phyloP scores from a whole-genome alignment of 805 yeast genomes.

The Candida michaelii region DNA sequence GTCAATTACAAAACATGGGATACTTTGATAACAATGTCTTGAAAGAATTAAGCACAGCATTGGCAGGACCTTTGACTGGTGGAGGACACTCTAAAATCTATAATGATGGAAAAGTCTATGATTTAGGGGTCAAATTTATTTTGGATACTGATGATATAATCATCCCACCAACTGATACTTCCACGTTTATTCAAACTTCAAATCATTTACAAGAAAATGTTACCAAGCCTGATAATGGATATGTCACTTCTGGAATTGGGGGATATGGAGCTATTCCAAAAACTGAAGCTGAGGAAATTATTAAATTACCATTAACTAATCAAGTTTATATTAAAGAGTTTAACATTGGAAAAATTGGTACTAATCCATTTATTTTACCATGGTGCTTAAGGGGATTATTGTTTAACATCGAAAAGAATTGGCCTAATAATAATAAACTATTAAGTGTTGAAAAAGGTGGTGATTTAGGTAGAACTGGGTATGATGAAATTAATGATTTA shows the following conservation, averaged over 20 bases:
- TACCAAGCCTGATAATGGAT: constrained; percentile 9
- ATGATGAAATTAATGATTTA: constrained; percentile 58
- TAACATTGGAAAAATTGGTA: constrained; percentile 62
- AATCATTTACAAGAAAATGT: neutral
- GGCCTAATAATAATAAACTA: constrained; percentile 45
- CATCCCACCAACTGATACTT: constrained; percentile 25
- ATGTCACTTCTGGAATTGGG: constrained; percentile 21
- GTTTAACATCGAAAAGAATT: constrained; percentile 55
- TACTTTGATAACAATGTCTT: constrained; percentile 82
- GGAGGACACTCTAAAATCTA: constrained; percentile 93
- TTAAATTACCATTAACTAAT: constrained; percentile 31
- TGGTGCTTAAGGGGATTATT: constrained; percentile 89
- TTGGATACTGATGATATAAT: constrained; percentile 68
- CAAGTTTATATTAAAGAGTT: constrained; percentile 45
- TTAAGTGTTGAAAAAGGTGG: constrained; percentile 31
- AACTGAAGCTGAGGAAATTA: constrained; percentile 13
- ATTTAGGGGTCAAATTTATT: constrained; percentile 70
- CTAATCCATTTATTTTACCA: constrained; percentile 84
- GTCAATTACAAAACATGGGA: constrained; percentile 74
- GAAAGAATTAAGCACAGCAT: constrained; percentile 70
- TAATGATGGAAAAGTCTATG: constrained; percentile 82
- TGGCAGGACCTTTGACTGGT: constrained; percentile 89
- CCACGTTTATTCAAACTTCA: neutral
- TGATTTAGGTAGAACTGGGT: constrained; percentile 33
- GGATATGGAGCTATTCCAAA: constrained; percentile 16